These are phyloP conservation scores for Sugiyamaella xylanicola DNA, from an alignment of 1,139 yeast genomes.

Conservation along the genomic window DNA sequence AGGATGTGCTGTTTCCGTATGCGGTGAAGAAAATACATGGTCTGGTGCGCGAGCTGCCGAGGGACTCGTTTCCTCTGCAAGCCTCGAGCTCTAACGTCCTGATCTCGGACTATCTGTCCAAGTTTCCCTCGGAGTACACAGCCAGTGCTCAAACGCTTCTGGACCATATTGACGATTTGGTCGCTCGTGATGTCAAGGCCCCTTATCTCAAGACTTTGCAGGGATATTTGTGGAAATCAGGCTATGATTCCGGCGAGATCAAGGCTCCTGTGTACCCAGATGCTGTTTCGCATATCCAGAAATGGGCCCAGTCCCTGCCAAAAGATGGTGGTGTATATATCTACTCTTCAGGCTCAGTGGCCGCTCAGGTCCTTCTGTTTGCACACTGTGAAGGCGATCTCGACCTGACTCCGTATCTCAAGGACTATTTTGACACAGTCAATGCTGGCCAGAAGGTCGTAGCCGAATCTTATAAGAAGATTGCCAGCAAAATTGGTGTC, in stretches of 20 bases:
- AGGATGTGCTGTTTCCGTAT: constrained; percentile 59
- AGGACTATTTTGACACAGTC: constrained; percentile 81
- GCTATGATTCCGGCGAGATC: constrained; percentile 73
- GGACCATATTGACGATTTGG: constrained; percentile 58
- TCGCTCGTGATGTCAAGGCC: constrained; percentile 71
- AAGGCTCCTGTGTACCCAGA: constrained; percentile 77
- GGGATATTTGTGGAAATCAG: constrained; percentile 80
- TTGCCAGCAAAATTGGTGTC: constrained; percentile 51
- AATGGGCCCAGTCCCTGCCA: constrained; percentile 22
- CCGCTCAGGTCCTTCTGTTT: constrained; percentile 81
- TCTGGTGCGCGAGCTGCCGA: constrained; percentile 23
- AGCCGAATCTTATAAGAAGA: constrained; percentile 57
- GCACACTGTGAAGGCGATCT: constrained; percentile 52
- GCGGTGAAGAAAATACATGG: constrained; percentile 37
- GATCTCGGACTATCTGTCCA: constrained; percentile 41
- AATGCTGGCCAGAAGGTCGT: constrained; percentile 78
- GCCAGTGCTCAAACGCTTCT: constrained; percentile 41
- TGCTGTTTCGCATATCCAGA: constrained; percentile 60
- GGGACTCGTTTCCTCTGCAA: constrained; percentile 17
- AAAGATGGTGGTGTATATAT: constrained; percentile 52
- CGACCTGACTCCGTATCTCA: constrained; percentile 57
- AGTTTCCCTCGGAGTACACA: constrained; percentile 50
- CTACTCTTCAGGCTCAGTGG: constrained; percentile 89
- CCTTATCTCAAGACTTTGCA: constrained; percentile 76
- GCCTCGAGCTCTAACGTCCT: constrained; percentile 12